Conservation (phyloP, 768 basidiomycete species). For the Stropharia rugosoannulata region DNA sequence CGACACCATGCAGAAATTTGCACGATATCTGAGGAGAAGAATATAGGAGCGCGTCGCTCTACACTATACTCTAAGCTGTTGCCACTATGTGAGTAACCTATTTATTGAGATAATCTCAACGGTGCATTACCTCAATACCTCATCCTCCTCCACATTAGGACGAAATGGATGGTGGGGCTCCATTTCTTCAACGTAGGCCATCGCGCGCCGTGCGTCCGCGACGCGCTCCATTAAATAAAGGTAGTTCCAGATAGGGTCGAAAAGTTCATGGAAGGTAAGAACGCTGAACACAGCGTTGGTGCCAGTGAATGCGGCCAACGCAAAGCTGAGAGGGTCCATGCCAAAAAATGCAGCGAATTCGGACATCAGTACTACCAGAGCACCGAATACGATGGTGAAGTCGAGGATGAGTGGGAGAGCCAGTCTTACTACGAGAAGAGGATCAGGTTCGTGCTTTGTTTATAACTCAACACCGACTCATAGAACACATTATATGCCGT, state of each 20-base stretch:
- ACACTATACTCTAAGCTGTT: no score
- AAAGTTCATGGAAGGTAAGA: conserved; percentile 4
- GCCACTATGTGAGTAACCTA: no score
- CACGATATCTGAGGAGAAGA: no score
- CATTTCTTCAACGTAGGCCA: neutral
- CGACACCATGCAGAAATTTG: no score
- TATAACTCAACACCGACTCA: neutral
- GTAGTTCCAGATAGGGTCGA: conserved; percentile 3
- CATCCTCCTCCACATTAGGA: no score
- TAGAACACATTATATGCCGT: neutral
- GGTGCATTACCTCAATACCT: no score
- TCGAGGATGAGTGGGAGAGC: neutral
- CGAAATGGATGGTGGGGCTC: neutral
- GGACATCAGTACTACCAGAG: neutral
- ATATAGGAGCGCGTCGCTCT: no score
- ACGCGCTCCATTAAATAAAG: conserved; percentile 3
- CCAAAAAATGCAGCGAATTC: conserved; percentile 2
- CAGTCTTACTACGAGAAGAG: neutral
- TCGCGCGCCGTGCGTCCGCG: conserved; percentile 1
- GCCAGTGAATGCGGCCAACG: conserved; percentile 7
- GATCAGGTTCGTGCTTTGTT: neutral
- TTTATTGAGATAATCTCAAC: no score
- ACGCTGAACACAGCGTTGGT: conserved; percentile 5
- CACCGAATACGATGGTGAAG: neutral
- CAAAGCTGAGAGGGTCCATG: conserved; percentile 13